Evolutionary conservation across 306 rosid genomes (phyloP).

Genomic region (Lathyrus tuberosus): DNA sequence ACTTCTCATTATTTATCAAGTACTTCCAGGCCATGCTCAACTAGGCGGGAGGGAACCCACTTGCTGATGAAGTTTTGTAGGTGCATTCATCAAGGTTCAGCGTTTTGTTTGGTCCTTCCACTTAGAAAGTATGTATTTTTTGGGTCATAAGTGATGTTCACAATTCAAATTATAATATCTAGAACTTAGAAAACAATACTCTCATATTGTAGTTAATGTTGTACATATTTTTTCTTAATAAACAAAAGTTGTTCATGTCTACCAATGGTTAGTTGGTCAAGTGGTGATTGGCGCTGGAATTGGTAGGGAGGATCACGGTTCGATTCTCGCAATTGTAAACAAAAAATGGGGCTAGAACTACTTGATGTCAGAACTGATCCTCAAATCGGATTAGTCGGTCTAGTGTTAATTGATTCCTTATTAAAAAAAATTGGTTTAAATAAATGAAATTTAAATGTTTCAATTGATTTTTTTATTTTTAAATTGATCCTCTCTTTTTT

Average conservation of each 20-base stretch:
- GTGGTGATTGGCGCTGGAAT: no score
- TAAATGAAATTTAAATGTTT: no score
- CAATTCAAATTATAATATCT: conserved; percentile 25
- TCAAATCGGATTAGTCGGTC: no score
- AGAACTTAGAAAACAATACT: conserved; percentile 27
- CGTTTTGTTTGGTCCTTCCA: conserved; percentile 17
- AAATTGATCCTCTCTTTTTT: no score
- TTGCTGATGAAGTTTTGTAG: conserved; percentile 64
- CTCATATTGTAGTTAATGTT: conserved; percentile 4
- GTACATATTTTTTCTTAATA: conserved; percentile 36
- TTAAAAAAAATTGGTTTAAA: no score
- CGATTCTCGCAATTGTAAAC: no score
- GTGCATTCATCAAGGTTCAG: conserved; percentile 43
- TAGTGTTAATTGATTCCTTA: no score
- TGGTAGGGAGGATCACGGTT: no score
- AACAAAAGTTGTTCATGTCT: conserved; percentile 33
- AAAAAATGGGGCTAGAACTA: no score
- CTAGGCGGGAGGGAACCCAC: conserved; percentile 24
- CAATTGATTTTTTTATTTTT: no score
- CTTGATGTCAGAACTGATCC: no score
- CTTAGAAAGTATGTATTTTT: conserved; percentile 38
- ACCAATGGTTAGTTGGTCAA: no score
- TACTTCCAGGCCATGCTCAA: conserved; percentile 28
- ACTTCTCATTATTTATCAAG: background rate
- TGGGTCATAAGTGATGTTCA: conserved; percentile 14